phyloP scores from a whole-genome alignment of 2,329 filamentous ascomycete genomes.

The Mariannaea elegans region DNA sequence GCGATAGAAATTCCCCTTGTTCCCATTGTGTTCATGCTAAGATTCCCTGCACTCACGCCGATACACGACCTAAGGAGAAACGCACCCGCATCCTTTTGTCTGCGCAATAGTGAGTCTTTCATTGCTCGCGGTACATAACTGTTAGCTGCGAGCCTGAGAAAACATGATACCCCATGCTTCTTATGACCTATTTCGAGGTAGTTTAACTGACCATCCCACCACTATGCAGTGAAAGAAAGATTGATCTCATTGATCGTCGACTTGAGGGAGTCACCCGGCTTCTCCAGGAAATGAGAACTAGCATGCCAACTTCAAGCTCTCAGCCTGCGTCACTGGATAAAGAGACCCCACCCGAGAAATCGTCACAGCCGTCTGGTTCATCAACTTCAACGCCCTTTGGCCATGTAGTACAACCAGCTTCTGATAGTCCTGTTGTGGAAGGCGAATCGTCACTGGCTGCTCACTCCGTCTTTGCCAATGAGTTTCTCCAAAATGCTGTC shows the following conservation, averaged over 20 bases:
- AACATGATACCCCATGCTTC: neutral
- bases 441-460: conserved; percentile 57
- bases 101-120: conserved; percentile 47
- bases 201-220: neutral
- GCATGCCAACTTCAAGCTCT: conserved; percentile 25
- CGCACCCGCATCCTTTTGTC: conserved; percentile 48
- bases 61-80: conserved; percentile 46
- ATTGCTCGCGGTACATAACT: neutral
- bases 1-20: conserved; percentile 49
- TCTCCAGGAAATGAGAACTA: conserved; percentile 45
- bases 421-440: conserved; percentile 49
- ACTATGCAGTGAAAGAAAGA: conserved; percentile 47
- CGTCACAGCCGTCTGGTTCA: conserved; percentile 26
- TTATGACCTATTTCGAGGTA: neutral
- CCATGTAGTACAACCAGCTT: conserved; percentile 26
- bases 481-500: conserved; percentile 52
- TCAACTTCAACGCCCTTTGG: conserved; percentile 31
- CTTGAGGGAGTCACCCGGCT: conserved; percentile 46
- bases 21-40: conserved; percentile 49
- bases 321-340: conserved; percentile 15
- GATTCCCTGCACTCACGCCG: conserved; percentile 48
- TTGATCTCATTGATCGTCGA: conserved; percentile 49
- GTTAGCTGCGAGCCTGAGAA: neutral
- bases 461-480: conserved; percentile 56
- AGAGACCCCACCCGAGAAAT: conserved; percentile 24